Conservation (phyloP, 352 stramenopile genomes). For the Globisporangium emineosum region DNA sequence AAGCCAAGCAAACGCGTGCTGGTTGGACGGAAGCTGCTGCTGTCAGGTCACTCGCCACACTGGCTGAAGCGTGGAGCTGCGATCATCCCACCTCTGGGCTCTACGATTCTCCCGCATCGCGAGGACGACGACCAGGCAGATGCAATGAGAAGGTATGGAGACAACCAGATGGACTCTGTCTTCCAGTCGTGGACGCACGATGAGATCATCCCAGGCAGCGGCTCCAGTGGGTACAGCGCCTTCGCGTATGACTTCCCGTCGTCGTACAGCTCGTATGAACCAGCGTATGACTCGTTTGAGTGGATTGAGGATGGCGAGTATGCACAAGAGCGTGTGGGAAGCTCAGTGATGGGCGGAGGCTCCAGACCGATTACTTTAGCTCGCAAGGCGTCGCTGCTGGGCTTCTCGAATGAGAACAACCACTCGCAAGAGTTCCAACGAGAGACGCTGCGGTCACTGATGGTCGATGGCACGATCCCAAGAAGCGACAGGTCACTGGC, state of each 20-base stretch:
- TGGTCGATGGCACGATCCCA: constrained; percentile 14
- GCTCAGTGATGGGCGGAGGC: not conserved
- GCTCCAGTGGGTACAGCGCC: constrained; percentile 6
- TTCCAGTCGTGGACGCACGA: constrained; percentile 23
- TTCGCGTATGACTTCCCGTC: constrained; percentile 17
- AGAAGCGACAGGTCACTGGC: not conserved
- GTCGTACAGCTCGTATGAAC: not conserved
- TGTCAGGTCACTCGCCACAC: constrained; percentile 12
- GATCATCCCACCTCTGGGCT: constrained; percentile 33
- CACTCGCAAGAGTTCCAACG: constrained; percentile 26
- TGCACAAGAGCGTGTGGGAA: not conserved
- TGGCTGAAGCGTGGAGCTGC: constrained; percentile 31
- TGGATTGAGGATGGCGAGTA: not conserved
- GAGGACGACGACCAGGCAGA: not conserved
- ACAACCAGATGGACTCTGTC: constrained; percentile 12
- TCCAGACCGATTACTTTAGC: not conserved
- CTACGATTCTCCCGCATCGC: constrained; percentile 22
- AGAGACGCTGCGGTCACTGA: constrained; percentile 46
- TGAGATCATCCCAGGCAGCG: constrained; percentile 11
- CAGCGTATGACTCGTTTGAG: constrained; percentile 17
- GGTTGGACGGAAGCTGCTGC: constrained; percentile 18
- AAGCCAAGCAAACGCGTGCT: constrained; percentile 14
- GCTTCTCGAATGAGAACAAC: constrained; percentile 11
- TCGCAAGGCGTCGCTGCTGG: not conserved
- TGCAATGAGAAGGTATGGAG: not conserved